These are phyloP conservation scores for Panellus pusillus DNA, from an alignment of 768 basidiomycete species.

Conservation along the genomic window DNA sequence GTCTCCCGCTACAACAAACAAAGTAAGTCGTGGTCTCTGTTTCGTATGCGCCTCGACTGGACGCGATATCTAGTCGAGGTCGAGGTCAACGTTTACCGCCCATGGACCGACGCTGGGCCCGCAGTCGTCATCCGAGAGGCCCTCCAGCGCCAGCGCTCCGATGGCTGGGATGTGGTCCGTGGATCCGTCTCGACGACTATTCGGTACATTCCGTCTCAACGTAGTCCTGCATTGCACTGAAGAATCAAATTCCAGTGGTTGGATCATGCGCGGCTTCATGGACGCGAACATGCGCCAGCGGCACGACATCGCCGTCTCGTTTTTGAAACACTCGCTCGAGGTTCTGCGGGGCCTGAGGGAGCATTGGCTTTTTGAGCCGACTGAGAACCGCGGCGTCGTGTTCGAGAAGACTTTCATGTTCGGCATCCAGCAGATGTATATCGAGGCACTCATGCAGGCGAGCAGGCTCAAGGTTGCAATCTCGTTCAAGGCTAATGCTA, in stretches of 20 bases:
- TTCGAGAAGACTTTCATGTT: conserved; percentile 21
- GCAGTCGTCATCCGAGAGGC: conserved; percentile 18
- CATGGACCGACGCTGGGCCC: conserved; percentile 8
- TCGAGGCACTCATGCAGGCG: conserved; percentile 22
- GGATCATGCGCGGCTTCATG: conserved; percentile 22
- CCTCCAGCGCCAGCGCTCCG: conserved; percentile 13
- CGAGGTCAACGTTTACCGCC: not conserved
- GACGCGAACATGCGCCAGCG: not conserved
- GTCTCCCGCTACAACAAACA: conserved; percentile 19
- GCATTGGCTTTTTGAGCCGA: conserved; percentile 12
- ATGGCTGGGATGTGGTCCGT: conserved; percentile 22
- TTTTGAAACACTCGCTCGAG: conserved; percentile 7
- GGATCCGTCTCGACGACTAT: conserved; percentile 18
- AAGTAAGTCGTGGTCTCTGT: conserved; percentile 2
- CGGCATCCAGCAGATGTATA: conserved; percentile 14
- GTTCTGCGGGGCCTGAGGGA: conserved; percentile 16
- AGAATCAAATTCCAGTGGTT: conserved; percentile 9
- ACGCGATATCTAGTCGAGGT: conserved; percentile 1
- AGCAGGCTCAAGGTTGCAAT: not conserved
- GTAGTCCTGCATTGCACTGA: no score
- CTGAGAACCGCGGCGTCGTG: conserved; percentile 6
- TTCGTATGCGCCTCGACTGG: not conserved
- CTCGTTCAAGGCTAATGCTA: not conserved
- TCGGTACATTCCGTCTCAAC: conserved; percentile 12
- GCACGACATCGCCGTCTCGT: conserved; percentile 11